phyloP scores from a whole-genome alignment of 2,329 filamentous ascomycete species.

The Aspergillus sclerotialis region DNA sequence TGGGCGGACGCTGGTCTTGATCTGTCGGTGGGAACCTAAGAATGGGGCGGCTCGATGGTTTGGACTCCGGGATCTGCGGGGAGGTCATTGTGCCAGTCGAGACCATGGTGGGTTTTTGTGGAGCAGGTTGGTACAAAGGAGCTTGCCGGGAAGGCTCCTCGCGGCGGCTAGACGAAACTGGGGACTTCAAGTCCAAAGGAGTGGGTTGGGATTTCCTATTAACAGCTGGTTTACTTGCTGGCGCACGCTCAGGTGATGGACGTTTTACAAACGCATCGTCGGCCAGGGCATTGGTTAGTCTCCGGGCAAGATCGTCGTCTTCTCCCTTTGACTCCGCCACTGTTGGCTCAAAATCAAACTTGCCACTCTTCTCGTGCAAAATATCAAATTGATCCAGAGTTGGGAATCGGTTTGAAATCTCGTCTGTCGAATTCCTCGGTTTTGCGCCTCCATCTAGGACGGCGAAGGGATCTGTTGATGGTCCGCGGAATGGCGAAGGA shows the following conservation, averaged over 20 bases:
- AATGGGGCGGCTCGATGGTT: constrained; percentile 36
- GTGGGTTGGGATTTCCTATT: constrained; percentile 20
- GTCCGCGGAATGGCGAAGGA: constrained; percentile 63
- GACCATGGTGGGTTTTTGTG: constrained; percentile 49
- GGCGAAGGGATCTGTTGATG: constrained; percentile 77
- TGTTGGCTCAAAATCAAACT: constrained; percentile 71
- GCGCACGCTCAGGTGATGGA: constrained; percentile 24
- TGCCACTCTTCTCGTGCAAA: constrained; percentile 72
- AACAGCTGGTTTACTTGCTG: constrained; percentile 16
- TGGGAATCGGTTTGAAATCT: constrained; percentile 78
- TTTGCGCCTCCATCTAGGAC: constrained; percentile 67
- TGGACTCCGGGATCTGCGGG: constrained; percentile 27
- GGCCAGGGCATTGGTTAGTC: constrained; percentile 68
- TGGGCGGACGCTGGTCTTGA: constrained; percentile 41
- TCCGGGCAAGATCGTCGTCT: constrained; percentile 53
- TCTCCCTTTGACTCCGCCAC: constrained; percentile 36
- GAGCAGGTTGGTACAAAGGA: constrained; percentile 35
- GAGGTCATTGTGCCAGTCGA: constrained; percentile 78
- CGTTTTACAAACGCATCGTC: constrained; percentile 71
- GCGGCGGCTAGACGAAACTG: constrained; percentile 16
- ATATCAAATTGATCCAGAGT: constrained; percentile 90
- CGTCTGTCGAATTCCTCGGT: constrained; percentile 55
- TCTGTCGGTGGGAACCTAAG: constrained; percentile 47
- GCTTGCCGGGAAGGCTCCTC: constrained; percentile 20
- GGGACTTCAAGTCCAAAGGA: constrained; percentile 14